These are phyloP conservation scores for Cucurbita argyrosperma DNA, from an alignment of 306 rosid species.

Conservation along the genomic window DNA sequence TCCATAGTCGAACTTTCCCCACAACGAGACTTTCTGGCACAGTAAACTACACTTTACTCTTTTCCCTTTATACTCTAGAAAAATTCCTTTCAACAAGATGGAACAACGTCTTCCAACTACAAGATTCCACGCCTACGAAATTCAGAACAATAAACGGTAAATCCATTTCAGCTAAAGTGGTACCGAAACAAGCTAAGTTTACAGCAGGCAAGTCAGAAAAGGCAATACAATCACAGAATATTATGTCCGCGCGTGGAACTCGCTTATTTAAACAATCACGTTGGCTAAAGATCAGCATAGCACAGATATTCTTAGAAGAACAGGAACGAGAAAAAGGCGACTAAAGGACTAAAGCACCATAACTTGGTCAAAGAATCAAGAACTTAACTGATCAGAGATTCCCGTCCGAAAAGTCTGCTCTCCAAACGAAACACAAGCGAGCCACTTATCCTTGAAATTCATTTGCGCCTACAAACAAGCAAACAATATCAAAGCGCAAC, in stretches of 20 bases:
- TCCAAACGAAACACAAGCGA: constrained; percentile 77
- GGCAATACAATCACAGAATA: not conserved
- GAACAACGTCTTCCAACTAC: not conserved
- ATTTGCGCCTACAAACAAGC: constrained; percentile 56
- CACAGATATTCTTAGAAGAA: not conserved
- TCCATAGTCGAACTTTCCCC: not conserved
- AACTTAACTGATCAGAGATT: constrained; percentile 47
- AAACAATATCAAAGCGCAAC: not conserved
- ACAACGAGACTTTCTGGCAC: not conserved
- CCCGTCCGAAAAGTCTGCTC: constrained; percentile 81
- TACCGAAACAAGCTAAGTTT: not conserved
- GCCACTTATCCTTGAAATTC: constrained; percentile 90
- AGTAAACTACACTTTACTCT: not conserved
- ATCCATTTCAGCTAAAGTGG: not conserved
- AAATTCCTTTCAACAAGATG: not conserved
- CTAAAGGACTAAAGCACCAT: not conserved
- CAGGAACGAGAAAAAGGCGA: not conserved
- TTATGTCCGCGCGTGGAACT: not conserved
- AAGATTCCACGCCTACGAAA: not conserved
- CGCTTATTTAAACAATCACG: not conserved
- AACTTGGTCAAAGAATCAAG: not conserved
- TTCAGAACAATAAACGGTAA: not conserved
- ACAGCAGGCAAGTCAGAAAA: not conserved
- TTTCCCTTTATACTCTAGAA: not conserved
- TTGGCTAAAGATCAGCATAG: not conserved